phyloP scores from a whole-genome alignment of 2,329 filamentous ascomycete genomes.

The Pseudogymnoascus sp. region DNA sequence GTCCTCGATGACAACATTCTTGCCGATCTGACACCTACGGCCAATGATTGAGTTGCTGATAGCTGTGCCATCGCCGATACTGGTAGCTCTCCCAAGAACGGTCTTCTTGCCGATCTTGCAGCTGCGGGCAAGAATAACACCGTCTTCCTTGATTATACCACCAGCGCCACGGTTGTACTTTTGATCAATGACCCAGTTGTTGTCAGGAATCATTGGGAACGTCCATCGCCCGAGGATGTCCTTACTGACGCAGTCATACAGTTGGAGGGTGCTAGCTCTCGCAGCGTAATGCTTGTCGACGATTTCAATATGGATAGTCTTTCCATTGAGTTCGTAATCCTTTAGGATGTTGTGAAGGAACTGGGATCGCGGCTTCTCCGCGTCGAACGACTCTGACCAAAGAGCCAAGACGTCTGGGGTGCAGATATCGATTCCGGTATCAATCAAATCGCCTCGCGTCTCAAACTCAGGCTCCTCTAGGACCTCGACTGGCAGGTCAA shows the following conservation, averaged over 20 bases:
- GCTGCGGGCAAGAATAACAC: slow-evolving; percentile 65
- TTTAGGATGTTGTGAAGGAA: slow-evolving; percentile 90
- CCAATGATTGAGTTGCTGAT: slow-evolving; percentile 76
- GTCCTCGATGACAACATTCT: slow-evolving; percentile 68
- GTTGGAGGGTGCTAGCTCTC: slow-evolving; percentile 73
- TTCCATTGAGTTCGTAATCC: slow-evolving; percentile 93
- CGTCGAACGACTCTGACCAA: slow-evolving; percentile 98
- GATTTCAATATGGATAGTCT: slow-evolving; percentile 90
- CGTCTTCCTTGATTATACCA: slow-evolving; percentile 68
- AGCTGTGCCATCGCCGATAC: slow-evolving; percentile 60
- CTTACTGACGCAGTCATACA: slow-evolving; percentile 81
- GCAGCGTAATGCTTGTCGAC: slow-evolving; percentile 77
- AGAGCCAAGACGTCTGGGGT: slow-evolving; percentile 89
- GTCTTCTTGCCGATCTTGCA: slow-evolving; percentile 59
- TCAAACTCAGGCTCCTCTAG: slow-evolving; percentile 57
- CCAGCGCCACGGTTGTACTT: slow-evolving; percentile 63
- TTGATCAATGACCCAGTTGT: slow-evolving; percentile 70
- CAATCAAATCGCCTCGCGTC: slow-evolving; percentile 81
- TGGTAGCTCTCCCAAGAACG: slow-evolving; percentile 68
- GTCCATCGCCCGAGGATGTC: slow-evolving; percentile 84
- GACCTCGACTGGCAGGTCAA: slow-evolving; percentile 72
- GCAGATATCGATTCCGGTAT: slow-evolving; percentile 94
- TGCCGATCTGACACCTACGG: slow-evolving; percentile 75
- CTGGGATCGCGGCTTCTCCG: slow-evolving; percentile 78
- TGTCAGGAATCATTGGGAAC: slow-evolving; percentile 82